Evolutionary conservation across 2,329 filamentous ascomycete genomes (phyloP), one percentile per base, ranked within the genome.

Genomic region (Ustulina deusta): DNA sequence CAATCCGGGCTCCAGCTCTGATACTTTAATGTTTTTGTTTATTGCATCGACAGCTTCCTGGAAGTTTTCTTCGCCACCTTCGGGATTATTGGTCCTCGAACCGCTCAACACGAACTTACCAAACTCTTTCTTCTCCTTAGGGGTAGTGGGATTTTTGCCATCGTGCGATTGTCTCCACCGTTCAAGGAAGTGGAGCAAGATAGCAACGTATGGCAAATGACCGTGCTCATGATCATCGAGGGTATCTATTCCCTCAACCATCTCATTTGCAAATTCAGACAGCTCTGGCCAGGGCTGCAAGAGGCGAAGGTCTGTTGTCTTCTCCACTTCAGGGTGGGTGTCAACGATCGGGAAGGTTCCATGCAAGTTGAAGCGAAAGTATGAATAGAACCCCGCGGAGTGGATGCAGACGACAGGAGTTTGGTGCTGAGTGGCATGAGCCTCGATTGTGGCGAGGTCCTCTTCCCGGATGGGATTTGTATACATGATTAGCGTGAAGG

Each of bases 31-130:
- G n/a, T 91, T 92, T 79, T 97, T 97, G 75, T 98, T 84, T 0
- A 98, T 94, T 5, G 94, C 93, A 15, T 89, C 90, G 52, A 90
- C 89, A 3, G 96, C 97, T 80, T 99, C 96, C 68, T 97, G 93
- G 76, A 94, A 99, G 79, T 99, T 99, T 82, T 99, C 96, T 77
- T 99, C 96, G 64, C 92, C 93, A 52, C 94, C 94, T 78, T 97
- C 94, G 0, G 93, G 79, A 65, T 89, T 97, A 73, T 91, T 83
- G 58, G 83, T 92, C 73, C 94, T 88, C 73, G 91, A 87, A 2
- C 87, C 89, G 6, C 85, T 83, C 11, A 89, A 84, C 1, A 99
- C 88, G 13, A 90, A 80, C 32, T 90, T 87, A 63, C 92, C 87
- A 78, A 99, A 98, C 15, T 90, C 90, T 7, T 85, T 90, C 83